These are phyloP conservation scores for Floccularia luteovirens DNA, from an alignment of 768 basidiomycete species.

Conservation along the genomic window DNA sequence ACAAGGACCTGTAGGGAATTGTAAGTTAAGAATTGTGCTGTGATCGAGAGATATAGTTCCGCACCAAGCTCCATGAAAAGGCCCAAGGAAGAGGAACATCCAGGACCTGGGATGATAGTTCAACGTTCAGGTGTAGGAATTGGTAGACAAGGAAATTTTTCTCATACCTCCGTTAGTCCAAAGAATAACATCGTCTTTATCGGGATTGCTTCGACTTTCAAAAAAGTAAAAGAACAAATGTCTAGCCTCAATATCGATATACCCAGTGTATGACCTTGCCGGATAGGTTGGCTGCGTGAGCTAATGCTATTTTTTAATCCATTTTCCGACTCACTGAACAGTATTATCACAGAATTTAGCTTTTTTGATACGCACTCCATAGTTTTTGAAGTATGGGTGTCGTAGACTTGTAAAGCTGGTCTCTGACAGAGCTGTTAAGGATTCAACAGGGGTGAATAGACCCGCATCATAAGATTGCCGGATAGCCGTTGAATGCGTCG, in stretches of 20 bases:
- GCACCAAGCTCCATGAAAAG: slow-evolving; percentile 70
- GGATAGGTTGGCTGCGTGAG: background rate
- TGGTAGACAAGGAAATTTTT: slow-evolving; percentile 1
- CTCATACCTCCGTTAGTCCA: slow-evolving; percentile 40
- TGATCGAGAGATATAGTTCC: slow-evolving; percentile 24
- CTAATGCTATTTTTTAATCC: background rate
- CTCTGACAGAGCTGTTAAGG: background rate
- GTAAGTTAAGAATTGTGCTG: slow-evolving; percentile 6
- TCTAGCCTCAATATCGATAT: slow-evolving; percentile 56
- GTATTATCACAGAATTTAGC: background rate
- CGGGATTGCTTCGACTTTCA: slow-evolving; percentile 56
- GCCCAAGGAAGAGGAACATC: slow-evolving; percentile 42
- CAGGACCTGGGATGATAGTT: slow-evolving; percentile 26
- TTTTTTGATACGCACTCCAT: slow-evolving; percentile 1
- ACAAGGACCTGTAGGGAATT: slow-evolving; percentile 49
- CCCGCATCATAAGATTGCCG: too few relatives aligned
- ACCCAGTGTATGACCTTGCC: slow-evolving; percentile 51
- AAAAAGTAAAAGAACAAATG: slow-evolving; percentile 77
- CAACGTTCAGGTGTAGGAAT: slow-evolving; percentile 3
- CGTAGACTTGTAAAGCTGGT: background rate
- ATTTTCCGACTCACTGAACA: background rate
- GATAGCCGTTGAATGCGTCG: too few relatives aligned
- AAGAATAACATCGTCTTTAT: slow-evolving; percentile 54
- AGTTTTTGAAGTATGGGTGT: background rate
- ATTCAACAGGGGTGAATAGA: slow-evolving; percentile 1